phyloP scores from a whole-genome alignment of 345 rosid species.

The Cochlearia excelsa region DNA sequence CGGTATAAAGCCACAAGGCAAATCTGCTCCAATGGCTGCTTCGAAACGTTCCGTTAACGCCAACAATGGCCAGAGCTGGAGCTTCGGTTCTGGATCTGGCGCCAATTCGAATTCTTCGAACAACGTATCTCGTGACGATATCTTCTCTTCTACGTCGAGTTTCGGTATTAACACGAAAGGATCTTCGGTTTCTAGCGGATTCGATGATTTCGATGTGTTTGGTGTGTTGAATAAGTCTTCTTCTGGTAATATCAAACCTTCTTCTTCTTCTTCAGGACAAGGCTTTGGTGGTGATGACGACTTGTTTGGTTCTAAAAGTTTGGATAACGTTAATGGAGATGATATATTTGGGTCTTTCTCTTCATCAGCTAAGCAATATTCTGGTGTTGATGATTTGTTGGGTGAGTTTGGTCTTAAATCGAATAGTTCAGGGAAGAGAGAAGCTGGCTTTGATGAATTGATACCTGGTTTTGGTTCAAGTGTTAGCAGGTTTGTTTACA shows the following conservation, averaged over 20 bases:
- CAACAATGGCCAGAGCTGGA: constrained; percentile 29
- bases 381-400: constrained; percentile 51
- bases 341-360: constrained; percentile 49
- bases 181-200: constrained; percentile 33
- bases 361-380: constrained; percentile 42
- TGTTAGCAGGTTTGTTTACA: constrained; percentile 42
- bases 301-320: constrained; percentile 48
- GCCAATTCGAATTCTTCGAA: constrained; percentile 23
- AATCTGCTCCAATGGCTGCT: constrained; percentile 82
- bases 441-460: constrained; percentile 56
- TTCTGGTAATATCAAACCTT: constrained; percentile 29
- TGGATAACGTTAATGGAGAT: constrained; percentile 32
- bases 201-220: constrained; percentile 49
- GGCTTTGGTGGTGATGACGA: constrained; percentile 46
- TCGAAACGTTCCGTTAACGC: constrained; percentile 43
- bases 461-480: constrained; percentile 71
- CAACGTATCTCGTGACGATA: constrained; percentile 36
- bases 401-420: constrained; percentile 41
- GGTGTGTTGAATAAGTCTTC: constrained; percentile 42
- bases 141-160: constrained; percentile 32
- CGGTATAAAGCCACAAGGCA: constrained; percentile 82
- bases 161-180: constrained; percentile 16
- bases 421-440: constrained; percentile 33
- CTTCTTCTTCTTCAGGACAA: constrained; percentile 33
- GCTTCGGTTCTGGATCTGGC: constrained; percentile 22